Percentiles rank a stretch among this genome's conserved stretches.
Evolutionary conservation across 2,329 filamentous ascomycete species (phyloP).

Genomic region (Alternaria consortialis): DNA sequence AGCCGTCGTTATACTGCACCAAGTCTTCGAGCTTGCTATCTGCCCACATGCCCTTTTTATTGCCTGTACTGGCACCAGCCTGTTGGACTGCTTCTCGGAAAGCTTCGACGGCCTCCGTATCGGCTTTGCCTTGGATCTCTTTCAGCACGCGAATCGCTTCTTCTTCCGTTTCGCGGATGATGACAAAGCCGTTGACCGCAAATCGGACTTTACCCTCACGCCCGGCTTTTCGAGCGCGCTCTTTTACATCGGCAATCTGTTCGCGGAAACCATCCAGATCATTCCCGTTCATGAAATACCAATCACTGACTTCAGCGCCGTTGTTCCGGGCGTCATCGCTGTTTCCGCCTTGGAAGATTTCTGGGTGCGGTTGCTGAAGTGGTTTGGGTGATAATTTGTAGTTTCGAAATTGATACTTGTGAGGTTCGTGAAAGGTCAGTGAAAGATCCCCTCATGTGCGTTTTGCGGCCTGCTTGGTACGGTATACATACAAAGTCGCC

Average conservation of each 20-base stretch:
- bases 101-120: conserved; percentile 60
- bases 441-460: too few relatives aligned
- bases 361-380: conserved; percentile 59
- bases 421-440: too few relatives aligned
- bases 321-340: conserved; percentile 61
- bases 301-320: conserved; percentile 59
- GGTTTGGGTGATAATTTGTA: conserved; percentile 62
- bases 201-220: conserved; percentile 59
- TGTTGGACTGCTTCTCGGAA: conserved; percentile 61
- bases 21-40: conserved; percentile 62
- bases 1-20: conserved; percentile 65
- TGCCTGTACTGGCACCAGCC: conserved; percentile 58
- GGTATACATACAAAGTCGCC: conserved; percentile 55
- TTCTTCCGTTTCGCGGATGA: conserved; percentile 60
- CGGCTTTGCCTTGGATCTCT: conserved; percentile 64
- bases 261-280: conserved; percentile 62
- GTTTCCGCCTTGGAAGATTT: conserved; percentile 65
- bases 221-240: conserved; percentile 56
- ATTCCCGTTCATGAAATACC: conserved; percentile 67
- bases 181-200: conserved; percentile 61
- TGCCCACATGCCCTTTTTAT: conserved; percentile 65
- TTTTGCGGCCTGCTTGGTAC: too few relatives aligned
- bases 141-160: conserved; percentile 60
- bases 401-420: conserved; percentile 59
- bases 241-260: conserved; percentile 61